Conservation (phyloP, 2,329 filamentous ascomycete species). For the Tolypocladium paradoxum region DNA sequence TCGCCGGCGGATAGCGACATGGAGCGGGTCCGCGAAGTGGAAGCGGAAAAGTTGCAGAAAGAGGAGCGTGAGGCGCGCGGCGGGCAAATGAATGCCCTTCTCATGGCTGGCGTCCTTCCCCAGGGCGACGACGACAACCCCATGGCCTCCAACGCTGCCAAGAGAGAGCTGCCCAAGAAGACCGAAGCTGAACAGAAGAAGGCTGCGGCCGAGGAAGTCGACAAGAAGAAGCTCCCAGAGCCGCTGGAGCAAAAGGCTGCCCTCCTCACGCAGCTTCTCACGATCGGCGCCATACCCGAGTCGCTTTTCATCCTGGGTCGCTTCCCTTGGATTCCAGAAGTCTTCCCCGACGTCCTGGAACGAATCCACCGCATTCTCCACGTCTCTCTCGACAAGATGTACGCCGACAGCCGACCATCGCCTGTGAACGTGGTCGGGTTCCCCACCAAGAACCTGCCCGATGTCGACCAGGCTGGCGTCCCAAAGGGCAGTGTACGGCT, state of each 20-base stretch:
- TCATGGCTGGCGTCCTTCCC: conserved; percentile 74
- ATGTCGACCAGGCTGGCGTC: conserved; percentile 53
- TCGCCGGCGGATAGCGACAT: conserved; percentile 79
- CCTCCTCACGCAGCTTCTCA: conserved; percentile 73
- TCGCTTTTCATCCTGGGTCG: conserved; percentile 84
- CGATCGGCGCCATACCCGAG: conserved; percentile 87
- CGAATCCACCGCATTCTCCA: conserved; percentile 77
- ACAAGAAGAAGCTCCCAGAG: conserved; percentile 49
- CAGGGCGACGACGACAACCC: conserved; percentile 59
- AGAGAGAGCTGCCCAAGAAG: conserved; percentile 42
- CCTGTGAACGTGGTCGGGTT: conserved; percentile 19
- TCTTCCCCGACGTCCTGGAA: conserved; percentile 69
- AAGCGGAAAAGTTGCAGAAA: conserved; percentile 66
- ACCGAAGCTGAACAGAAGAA: conserved; percentile 41
- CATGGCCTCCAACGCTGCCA: conserved; percentile 24
- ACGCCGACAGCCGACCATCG: conserved; percentile 32
- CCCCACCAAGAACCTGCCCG: conserved; percentile 33
- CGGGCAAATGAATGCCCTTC: conserved; percentile 68
- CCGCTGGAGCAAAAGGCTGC: conserved; percentile 81
- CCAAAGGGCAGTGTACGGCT: conserved; percentile 60
- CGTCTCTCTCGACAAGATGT: conserved; percentile 69
- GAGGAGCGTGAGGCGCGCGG: conserved; percentile 63
- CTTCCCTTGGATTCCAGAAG: conserved; percentile 85
- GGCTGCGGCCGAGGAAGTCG: conserved; percentile 26
- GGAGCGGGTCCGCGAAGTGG: conserved; percentile 58